A percentile compares a stretch with the other conserved stretches of the same genome.
phyloP scores from a whole-genome alignment of 2,329 filamentous ascomycete genomes.

The Pestalotiopsis sp. region DNA sequence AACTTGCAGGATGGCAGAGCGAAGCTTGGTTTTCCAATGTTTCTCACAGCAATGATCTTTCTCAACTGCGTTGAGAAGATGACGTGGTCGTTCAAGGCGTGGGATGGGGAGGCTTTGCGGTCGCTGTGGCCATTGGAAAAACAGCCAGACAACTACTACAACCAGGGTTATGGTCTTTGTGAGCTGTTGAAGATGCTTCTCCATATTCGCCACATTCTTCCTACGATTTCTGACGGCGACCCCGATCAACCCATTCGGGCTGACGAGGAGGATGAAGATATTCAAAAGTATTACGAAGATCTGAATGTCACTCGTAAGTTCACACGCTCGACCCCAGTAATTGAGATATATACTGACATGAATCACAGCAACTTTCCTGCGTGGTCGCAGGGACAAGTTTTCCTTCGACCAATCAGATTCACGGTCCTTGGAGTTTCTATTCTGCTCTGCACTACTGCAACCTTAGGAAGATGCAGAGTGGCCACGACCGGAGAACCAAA shows the following conservation, averaged over 20 bases:
- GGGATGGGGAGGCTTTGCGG: slow-evolving; percentile 64
- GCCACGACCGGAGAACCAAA: not conserved
- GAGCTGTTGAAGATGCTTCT: slow-evolving; percentile 64
- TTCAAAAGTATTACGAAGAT: slow-evolving; percentile 56
- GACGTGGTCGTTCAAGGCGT: slow-evolving; percentile 70
- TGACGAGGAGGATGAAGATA: slow-evolving; percentile 47
- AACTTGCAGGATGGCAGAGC: slow-evolving; percentile 63
- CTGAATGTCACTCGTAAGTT: slow-evolving; percentile 61
- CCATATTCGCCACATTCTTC: slow-evolving; percentile 61
- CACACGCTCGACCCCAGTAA: not conserved
- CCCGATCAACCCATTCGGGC: slow-evolving; percentile 51
- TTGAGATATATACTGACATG: slow-evolving; percentile 15
- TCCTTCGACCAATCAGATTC: slow-evolving; percentile 53
- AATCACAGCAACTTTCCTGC: slow-evolving; percentile 39
- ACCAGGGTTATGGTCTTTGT: slow-evolving; percentile 61
- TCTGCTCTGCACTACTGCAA: slow-evolving; percentile 46
- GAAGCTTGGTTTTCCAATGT: slow-evolving; percentile 62
- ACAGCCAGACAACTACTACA: slow-evolving; percentile 57
- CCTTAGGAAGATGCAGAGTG: slow-evolving; percentile 16
- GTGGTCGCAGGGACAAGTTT: slow-evolving; percentile 51
- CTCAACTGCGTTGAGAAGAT: slow-evolving; percentile 70
- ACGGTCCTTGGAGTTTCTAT: slow-evolving; percentile 48
- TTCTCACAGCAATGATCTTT: slow-evolving; percentile 63
- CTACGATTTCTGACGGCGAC: slow-evolving; percentile 49
- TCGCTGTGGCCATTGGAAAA: slow-evolving; percentile 64